Conservation (phyloP, 1,284 basidiomycete species). For the Microbotryomycetes sp. region DNA sequence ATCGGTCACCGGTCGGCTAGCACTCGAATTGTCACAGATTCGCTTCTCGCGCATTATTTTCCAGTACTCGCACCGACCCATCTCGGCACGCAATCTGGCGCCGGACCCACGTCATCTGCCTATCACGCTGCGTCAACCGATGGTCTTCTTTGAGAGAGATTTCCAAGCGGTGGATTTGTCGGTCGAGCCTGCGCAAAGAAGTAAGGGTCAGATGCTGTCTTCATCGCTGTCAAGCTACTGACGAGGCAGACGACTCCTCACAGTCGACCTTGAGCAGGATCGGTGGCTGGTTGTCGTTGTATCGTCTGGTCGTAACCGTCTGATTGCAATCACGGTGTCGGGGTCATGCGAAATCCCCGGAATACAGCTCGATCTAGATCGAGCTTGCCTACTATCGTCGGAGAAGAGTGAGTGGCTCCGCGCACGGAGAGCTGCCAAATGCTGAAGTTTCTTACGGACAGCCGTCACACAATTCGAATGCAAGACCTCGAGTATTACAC, state of each 20-base stretch:
- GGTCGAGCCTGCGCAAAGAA: slow-evolving; percentile 55
- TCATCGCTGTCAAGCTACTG: slow-evolving; percentile 13
- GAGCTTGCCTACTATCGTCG: no score
- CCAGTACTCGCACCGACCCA: slow-evolving; percentile 37
- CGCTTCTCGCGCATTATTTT: slow-evolving; percentile 40
- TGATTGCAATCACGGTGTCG: slow-evolving; percentile 51
- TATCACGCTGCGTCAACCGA: slow-evolving; percentile 1
- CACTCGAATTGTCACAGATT: slow-evolving; percentile 39
- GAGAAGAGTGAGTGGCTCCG: no score
- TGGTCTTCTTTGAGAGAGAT: slow-evolving; percentile 53
- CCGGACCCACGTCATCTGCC: slow-evolving; percentile 47
- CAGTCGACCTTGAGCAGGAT: slow-evolving; percentile 62
- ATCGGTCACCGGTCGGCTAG: slow-evolving; percentile 52
- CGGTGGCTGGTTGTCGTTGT: slow-evolving; percentile 54
- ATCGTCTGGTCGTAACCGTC: slow-evolving; percentile 58
- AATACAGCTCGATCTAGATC: no score
- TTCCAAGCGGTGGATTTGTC: slow-evolving; percentile 55
- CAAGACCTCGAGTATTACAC: no score
- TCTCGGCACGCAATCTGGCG: slow-evolving; percentile 32
- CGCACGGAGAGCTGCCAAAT: no score
- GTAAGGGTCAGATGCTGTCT: slow-evolving; percentile 46
- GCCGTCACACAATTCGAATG: no score
- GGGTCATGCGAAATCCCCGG: background rate
- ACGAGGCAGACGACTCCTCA: slow-evolving; percentile 9
- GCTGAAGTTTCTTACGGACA: no score